Evolutionary conservation across 495 filamentous ascomycete species (phyloP).

Genomic region (Recurvomyces mirabilis): DNA sequence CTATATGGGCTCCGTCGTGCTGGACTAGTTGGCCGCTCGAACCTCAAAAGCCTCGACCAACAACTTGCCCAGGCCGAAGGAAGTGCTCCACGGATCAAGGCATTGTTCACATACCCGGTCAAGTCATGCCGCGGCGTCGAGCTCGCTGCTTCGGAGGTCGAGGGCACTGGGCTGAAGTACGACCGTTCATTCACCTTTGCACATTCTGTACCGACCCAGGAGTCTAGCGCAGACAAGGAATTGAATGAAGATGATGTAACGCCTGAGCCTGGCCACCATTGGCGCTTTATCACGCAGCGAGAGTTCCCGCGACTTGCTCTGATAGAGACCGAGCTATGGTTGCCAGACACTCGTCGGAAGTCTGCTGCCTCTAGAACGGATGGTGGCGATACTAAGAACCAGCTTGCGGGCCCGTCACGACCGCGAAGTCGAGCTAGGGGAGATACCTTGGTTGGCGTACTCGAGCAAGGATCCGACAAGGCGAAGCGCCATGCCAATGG

Average conservation of each 20-base stretch:
- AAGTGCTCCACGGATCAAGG: constrained; percentile 43
- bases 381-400: too few relatives aligned
- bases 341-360: constrained; percentile 56
- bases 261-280: too few relatives aligned
- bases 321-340: constrained; percentile 66
- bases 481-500: constrained; percentile 12
- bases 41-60: constrained; percentile 9
- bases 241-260: too few relatives aligned
- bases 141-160: constrained; percentile 51
- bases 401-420: too few relatives aligned
- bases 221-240: constrained; percentile 16
- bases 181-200: constrained; percentile 81
- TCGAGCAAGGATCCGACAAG: constrained; percentile 6
- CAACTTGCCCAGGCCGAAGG: not conserved
- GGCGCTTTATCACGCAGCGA: constrained; percentile 73
- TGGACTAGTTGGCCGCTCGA: constrained; percentile 12
- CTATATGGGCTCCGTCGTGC: constrained; percentile 9
- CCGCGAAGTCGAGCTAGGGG: constrained; percentile 7
- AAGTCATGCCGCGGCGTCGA: constrained; percentile 82
- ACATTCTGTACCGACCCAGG: constrained; percentile 41
- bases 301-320: constrained; percentile 61
- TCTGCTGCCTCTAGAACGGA: too few relatives aligned
- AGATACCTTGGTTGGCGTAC: constrained; percentile 3
- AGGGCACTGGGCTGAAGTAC: constrained; percentile 62
- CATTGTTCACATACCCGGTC: constrained; percentile 76